Evolutionary conservation across 2,329 filamentous ascomycete species (phyloP).

Genomic region (Pseudogymnoascus sp.): DNA sequence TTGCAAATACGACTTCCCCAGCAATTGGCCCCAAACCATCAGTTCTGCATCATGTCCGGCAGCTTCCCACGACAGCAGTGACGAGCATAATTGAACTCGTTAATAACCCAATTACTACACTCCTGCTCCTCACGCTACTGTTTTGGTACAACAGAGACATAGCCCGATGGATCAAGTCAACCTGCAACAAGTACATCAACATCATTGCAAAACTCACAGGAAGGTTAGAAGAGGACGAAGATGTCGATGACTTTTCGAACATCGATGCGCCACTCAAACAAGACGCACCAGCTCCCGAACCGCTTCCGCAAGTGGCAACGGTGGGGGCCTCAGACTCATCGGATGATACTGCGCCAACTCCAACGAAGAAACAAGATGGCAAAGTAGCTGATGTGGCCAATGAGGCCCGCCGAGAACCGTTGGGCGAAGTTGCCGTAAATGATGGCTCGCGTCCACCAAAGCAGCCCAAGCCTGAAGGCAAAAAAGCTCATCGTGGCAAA

Average conservation of each 20-base stretch:
- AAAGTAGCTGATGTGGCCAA: slow-evolving; percentile 15
- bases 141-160: slow-evolving; percentile 18
- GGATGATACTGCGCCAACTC: slow-evolving; percentile 1
- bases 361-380: slow-evolving; percentile 24
- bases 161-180: not conserved
- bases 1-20: slow-evolving; percentile 28
- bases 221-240: not conserved
- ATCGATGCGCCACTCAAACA: not conserved
- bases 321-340: not conserved
- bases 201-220: not conserved
- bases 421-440: not conserved
- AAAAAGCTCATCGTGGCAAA: slow-evolving; percentile 61
- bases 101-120: slow-evolving; percentile 37
- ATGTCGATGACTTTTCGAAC: not conserved
- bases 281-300: not conserved
- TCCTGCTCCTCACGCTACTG: slow-evolving; percentile 21
- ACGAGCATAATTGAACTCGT: slow-evolving; percentile 47
- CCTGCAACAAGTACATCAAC: not conserved
- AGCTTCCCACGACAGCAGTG: slow-evolving; percentile 41
- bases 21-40: slow-evolving; percentile 21
- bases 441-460: not conserved
- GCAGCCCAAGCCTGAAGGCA: slow-evolving; percentile 41
- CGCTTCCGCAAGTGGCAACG: not conserved
- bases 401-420: not conserved
- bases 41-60: slow-evolving; percentile 43